phyloP scores from a whole-genome alignment of 352 stramenopile genomes.

The Phytophthora pini region DNA sequence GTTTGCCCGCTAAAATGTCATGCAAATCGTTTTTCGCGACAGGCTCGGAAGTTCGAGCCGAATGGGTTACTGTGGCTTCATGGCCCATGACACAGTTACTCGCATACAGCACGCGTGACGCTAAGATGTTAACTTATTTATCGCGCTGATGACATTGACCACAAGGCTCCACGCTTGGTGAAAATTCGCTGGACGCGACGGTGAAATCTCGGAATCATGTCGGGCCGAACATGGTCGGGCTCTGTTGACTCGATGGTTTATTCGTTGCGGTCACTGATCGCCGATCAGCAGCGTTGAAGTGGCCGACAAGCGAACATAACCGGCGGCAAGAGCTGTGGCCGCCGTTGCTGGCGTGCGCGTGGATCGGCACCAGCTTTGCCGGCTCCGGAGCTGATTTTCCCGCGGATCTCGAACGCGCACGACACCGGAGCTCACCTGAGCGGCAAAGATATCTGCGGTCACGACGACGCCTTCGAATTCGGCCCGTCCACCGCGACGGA shows the following conservation, averaged over 20 bases:
- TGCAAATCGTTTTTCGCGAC: constrained; percentile 15
- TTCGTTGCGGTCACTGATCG: no score
- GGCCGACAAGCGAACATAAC: constrained; percentile 1
- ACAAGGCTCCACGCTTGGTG: not conserved
- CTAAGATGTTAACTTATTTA: not conserved
- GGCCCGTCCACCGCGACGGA: not conserved
- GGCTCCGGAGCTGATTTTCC: constrained; percentile 28
- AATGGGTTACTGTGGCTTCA: not conserved
- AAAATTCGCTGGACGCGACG: not conserved
- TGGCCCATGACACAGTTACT: constrained; percentile 9
- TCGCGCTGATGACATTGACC: not conserved
- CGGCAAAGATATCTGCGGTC: constrained; percentile 12
- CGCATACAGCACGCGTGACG: not conserved
- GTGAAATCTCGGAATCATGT: constrained; percentile 7
- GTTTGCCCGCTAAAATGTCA: constrained; percentile 14
- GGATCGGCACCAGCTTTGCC: constrained; percentile 5
- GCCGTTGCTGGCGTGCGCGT: constrained; percentile 8
- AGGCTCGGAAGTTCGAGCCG: not conserved
- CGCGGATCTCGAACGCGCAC: constrained; percentile 29
- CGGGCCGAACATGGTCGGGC: constrained; percentile 12
- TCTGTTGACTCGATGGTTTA: constrained; percentile 11
- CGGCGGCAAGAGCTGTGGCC: not conserved
- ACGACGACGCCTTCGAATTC: constrained; percentile 12
- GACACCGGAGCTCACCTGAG: constrained; percentile 25
- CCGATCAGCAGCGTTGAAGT: constrained; percentile 11